Evolutionary conservation across 257 asterid species (phyloP).

Genomic region (Solanum rostratum): DNA sequence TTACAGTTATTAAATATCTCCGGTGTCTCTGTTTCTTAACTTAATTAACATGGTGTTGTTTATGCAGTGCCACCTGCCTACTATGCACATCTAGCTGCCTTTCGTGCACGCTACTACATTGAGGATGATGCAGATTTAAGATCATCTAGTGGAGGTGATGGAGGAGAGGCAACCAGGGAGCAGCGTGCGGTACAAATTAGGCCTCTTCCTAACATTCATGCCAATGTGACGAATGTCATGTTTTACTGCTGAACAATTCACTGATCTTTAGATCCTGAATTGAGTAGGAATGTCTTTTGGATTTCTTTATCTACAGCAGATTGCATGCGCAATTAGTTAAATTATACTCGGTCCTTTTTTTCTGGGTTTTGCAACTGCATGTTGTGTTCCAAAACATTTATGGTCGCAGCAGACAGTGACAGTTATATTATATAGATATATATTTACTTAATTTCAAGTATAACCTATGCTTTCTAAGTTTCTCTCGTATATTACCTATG

Average conservation of each 20-base stretch:
- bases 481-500: background rate
- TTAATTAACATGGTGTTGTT: slow-evolving; percentile 3
- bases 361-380: background rate
- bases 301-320: background rate
- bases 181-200: slow-evolving; percentile 7
- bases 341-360: background rate
- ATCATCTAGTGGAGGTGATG: slow-evolving; percentile 17
- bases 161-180: slow-evolving; percentile 31
- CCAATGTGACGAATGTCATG: slow-evolving; percentile 53
- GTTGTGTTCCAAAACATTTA: background rate
- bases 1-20: background rate
- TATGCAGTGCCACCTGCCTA: slow-evolving; percentile 78
- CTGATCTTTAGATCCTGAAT: background rate
- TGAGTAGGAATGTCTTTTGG: background rate
- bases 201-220: slow-evolving; percentile 33
- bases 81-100: slow-evolving; percentile 74
- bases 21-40: background rate
- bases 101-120: slow-evolving; percentile 60
- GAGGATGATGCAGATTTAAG: slow-evolving; percentile 42
- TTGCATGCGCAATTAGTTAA: background rate
- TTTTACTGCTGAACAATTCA: slow-evolving; percentile 39
- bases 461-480: background rate
- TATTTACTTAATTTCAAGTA: background rate
- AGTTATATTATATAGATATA: background rate
- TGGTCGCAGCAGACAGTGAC: background rate